phyloP scores from a whole-genome alignment of 225 moss, liverwort and hornwort genomes.

The Lunularia cruciata region DNA sequence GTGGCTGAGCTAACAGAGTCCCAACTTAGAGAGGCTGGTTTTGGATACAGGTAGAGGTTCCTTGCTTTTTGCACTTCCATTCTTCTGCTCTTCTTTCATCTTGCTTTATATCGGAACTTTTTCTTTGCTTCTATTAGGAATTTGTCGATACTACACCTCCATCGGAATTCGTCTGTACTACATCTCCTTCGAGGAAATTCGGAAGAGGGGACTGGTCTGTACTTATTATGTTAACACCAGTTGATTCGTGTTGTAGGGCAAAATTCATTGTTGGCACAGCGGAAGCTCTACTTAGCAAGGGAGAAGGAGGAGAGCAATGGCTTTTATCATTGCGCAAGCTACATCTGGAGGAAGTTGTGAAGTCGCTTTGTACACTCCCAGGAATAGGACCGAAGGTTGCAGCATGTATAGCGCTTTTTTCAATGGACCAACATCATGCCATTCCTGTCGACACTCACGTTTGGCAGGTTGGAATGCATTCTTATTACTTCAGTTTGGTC shows the following conservation, averaged over 20 bases:
- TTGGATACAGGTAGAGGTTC: slow-evolving; percentile 99
- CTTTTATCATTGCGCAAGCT: slow-evolving; percentile 62
- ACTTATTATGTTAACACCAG: slow-evolving; percentile 9
- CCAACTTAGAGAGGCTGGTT: slow-evolving; percentile 74
- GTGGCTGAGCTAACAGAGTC: slow-evolving; percentile 60
- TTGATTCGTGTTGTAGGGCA: slow-evolving; percentile 47
- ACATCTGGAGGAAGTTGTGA: slow-evolving; percentile 68
- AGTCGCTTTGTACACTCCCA: slow-evolving; percentile 67
- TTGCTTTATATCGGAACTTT: not conserved
- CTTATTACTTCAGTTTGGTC: no score
- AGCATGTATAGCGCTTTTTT: slow-evolving; percentile 95
- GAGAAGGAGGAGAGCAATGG: slow-evolving; percentile 80
- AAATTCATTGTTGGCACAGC: slow-evolving; percentile 80
- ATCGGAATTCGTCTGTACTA: no score
- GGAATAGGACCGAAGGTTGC: slow-evolving; percentile 98
- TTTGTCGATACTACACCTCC: no score
- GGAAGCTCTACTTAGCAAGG: slow-evolving; percentile 62
- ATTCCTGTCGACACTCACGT: slow-evolving; percentile 99
- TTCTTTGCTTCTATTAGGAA: no score
- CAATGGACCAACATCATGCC: slow-evolving; percentile 97
- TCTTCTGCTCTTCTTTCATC: not conserved
- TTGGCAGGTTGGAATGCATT: slow-evolving; percentile 87
- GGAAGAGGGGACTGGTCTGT: not conserved
- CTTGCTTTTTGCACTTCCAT: no score
- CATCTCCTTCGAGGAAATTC: not conserved